phyloP scores from a whole-genome alignment of 495 filamentous ascomycete genomes.

The Aspergillus homomorphus region DNA sequence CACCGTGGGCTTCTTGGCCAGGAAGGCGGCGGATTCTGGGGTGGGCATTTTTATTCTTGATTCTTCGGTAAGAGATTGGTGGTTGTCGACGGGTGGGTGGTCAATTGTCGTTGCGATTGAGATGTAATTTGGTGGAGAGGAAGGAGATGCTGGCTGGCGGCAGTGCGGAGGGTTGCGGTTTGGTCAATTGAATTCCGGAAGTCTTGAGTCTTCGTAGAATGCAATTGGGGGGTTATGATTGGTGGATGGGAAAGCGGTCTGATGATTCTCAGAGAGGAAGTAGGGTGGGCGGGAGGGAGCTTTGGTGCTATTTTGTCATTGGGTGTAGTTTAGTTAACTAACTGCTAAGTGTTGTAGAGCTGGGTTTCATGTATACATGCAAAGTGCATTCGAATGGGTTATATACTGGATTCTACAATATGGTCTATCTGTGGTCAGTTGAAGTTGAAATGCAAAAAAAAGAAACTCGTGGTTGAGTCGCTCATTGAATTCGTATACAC shows the following conservation, averaged over 20 bases:
- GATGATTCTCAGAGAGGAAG: neutral
- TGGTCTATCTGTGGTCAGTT: no score
- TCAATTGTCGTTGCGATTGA: neutral
- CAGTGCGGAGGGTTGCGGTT: neutral
- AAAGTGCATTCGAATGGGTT: no score
- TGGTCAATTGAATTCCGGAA: constrained; percentile 4
- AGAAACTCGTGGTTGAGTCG: no score
- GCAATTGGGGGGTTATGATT: constrained; percentile 25
- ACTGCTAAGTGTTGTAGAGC: no score
- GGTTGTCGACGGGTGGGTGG: neutral
- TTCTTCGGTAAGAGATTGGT: constrained; percentile 8
- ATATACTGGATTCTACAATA: no score
- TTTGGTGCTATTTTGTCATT: neutral
- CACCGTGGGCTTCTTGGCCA: constrained; percentile 91
- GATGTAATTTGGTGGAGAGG: neutral
- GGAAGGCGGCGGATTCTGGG: constrained; percentile 87
- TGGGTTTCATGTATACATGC: no score
- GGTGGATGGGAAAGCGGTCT: constrained; percentile 17
- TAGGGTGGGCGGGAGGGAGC: neutral
- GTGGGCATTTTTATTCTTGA: constrained; percentile 69
- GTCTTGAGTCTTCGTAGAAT: constrained; percentile 11
- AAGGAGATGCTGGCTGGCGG: constrained; percentile 5
- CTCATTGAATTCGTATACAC: neutral
- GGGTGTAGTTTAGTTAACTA: no score
- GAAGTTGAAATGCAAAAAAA: no score